Evolutionary conservation across 2,329 filamentous ascomycete species (phyloP).

Genomic region (Talaromyces sp.): DNA sequence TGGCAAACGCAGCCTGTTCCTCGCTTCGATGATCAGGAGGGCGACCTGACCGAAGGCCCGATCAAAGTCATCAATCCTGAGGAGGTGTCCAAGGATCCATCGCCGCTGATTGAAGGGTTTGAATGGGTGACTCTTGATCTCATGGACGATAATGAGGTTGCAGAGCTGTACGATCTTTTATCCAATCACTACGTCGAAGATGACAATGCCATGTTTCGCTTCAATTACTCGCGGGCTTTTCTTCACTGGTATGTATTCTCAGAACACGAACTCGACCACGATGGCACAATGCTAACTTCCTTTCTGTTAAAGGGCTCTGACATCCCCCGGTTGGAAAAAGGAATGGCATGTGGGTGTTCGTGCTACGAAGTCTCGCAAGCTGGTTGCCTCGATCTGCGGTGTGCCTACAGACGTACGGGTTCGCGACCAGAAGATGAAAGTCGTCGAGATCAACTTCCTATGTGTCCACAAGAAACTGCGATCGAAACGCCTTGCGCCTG

Average conservation of each 20-base stretch:
- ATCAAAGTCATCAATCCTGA: conserved; percentile 76
- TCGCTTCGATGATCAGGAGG: conserved; percentile 61
- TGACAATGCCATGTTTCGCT: conserved; percentile 92
- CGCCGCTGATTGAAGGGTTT: conserved; percentile 72
- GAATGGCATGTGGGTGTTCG: conserved; percentile 95
- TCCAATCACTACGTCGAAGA: conserved; percentile 97
- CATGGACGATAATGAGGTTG: conserved; percentile 67
- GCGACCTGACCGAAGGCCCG: conserved; percentile 67
- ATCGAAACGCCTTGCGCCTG: conserved; percentile 82
- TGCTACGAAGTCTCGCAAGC: conserved; percentile 72
- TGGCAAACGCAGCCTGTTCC: conserved; percentile 97
- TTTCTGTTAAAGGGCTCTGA: conserved; percentile 64
- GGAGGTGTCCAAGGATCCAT: conserved; percentile 71
- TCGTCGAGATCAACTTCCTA: conserved; percentile 96
- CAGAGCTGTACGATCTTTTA: conserved; percentile 87
- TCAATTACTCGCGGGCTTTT: conserved; percentile 88
- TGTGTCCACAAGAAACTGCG: conserved; percentile 98
- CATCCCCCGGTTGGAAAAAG: conserved; percentile 88
- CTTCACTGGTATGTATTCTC: conserved; percentile 65
- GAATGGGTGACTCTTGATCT: conserved; percentile 94
- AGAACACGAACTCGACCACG: background rate
- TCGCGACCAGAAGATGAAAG: conserved; percentile 66
- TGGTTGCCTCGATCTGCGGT: conserved; percentile 94
- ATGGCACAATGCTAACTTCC: background rate
- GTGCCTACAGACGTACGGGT: conserved; percentile 81